A percentile compares a stretch with the other conserved stretches of the same genome.
These are phyloP conservation scores for Tremellales sp. DNA, from an alignment of 1,284 basidiomycete species.

Conservation along the genomic window DNA sequence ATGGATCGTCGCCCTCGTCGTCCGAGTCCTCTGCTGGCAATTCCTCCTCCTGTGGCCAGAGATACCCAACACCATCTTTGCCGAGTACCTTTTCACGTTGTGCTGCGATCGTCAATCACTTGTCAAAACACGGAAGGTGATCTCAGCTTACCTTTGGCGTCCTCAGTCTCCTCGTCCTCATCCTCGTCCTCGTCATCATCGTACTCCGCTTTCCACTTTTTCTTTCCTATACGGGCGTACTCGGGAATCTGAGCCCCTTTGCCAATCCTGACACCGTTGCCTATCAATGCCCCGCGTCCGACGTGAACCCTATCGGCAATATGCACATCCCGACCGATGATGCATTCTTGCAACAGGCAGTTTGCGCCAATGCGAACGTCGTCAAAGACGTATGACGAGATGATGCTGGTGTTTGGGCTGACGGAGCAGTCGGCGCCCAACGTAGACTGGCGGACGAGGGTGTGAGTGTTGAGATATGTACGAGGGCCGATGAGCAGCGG, in stretches of 20 bases:
- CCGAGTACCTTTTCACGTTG: conserved; percentile 31
- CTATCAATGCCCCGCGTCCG: conserved; percentile 54
- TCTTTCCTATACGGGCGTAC: conserved; percentile 69
- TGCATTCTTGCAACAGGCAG: conserved; percentile 69
- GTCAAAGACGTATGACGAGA: conserved; percentile 77
- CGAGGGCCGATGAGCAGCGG: conserved; percentile 39
- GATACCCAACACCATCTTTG: conserved; percentile 38
- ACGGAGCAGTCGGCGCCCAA: conserved; percentile 78
- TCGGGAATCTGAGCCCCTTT: conserved; percentile 64
- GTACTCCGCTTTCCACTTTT: conserved; percentile 70
- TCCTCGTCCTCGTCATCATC: conserved; percentile 57
- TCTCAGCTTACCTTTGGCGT: conserved; percentile 28
- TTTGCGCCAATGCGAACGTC: conserved; percentile 70
- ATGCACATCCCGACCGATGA: conserved; percentile 49
- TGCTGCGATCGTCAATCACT: conserved; percentile 9
- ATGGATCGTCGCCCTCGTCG: conserved; percentile 45
- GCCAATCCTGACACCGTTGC: conserved; percentile 66
- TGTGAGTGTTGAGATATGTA: conserved; percentile 35
- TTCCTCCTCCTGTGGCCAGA: conserved; percentile 49
- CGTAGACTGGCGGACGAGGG: conserved; percentile 54
- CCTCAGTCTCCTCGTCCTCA: conserved; percentile 44
- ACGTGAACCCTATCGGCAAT: conserved; percentile 52
- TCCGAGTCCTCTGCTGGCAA: conserved; percentile 38
- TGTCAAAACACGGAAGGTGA: neutral
- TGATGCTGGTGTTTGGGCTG: conserved; percentile 65